phyloP scores from a whole-genome alignment of 2,329 filamentous ascomycete genomes.

The Pseudopithomyces maydicus region DNA sequence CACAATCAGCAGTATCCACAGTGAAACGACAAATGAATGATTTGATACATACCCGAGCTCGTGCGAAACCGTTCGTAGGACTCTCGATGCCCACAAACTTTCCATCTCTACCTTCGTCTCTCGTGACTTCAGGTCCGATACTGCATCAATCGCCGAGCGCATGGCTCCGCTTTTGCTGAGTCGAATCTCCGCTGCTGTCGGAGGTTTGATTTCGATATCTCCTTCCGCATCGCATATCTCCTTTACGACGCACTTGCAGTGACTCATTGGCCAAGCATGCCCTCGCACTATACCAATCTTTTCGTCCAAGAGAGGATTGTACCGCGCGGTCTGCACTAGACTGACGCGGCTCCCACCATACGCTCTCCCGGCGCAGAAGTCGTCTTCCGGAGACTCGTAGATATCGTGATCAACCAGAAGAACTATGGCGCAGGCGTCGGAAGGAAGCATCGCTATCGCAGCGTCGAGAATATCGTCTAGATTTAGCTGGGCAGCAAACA shows the following conservation, averaged over 20 bases:
- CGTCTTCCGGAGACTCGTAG: constrained; percentile 68
- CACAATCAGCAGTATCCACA: too few relatives aligned
- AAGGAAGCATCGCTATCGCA: constrained; percentile 58
- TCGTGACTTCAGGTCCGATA: constrained; percentile 7
- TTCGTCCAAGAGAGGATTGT: constrained; percentile 57
- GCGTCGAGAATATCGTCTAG: constrained; percentile 66
- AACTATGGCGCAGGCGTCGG: constrained; percentile 63
- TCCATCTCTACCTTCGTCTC: constrained; percentile 23
- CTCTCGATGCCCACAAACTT: constrained; percentile 62
- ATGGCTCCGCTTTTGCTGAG: constrained; percentile 17
- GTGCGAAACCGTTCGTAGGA: constrained; percentile 62
- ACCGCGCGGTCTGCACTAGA: constrained; percentile 66
- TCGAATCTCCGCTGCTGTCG: constrained; percentile 16
- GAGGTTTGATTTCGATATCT: not conserved
- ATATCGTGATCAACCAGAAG: constrained; percentile 66
- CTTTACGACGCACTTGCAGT: constrained; percentile 61
- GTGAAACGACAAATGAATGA: not conserved
- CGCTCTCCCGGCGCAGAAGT: constrained; percentile 69
- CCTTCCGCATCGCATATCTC: constrained; percentile 39
- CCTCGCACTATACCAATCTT: constrained; percentile 51
- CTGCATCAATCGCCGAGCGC: constrained; percentile 19
- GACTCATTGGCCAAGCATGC: constrained; percentile 69
- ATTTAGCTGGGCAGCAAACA: constrained; percentile 60
- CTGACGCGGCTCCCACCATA: constrained; percentile 68
- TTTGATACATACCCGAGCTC: constrained; percentile 56